phyloP scores from a whole-genome alignment of 1,139 yeast genomes.

The Protomyces arabidopsidicola region DNA sequence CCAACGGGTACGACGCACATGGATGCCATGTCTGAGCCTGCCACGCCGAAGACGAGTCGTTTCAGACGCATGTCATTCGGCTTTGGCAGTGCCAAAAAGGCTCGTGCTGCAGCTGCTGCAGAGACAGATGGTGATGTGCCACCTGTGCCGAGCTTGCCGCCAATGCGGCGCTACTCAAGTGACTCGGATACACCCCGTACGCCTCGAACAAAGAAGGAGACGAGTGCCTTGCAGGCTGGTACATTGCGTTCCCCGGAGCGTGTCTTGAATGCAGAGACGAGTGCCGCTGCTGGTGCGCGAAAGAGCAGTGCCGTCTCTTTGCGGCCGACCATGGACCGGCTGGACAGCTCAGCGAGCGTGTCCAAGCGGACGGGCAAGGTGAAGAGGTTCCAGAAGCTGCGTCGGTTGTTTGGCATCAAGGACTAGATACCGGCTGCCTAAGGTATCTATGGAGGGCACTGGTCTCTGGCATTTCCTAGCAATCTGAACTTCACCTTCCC shows the following conservation, averaged over 20 bases:
- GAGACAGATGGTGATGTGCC: neutral
- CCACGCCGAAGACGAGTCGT: conserved; percentile 10
- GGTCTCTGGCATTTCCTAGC: too few relatives aligned
- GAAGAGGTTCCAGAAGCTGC: conserved; percentile 22
- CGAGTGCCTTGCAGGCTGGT: conserved; percentile 13
- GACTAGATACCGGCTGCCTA: neutral
- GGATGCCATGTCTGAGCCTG: conserved; percentile 9
- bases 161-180: conserved; percentile 6
- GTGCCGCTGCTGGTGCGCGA: neutral
- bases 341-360: neutral
- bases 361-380: conserved; percentile 20
- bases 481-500: too few relatives aligned
- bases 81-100: conserved; percentile 11
- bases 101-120: neutral
- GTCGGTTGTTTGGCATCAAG: conserved; percentile 12
- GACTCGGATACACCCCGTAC: conserved; percentile 1
- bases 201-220: neutral
- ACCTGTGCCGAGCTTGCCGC: conserved; percentile 8
- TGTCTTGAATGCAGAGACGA: neutral
- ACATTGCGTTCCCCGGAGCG: conserved; percentile 6
- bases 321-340: neutral
- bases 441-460: too few relatives aligned
- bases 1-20: neutral
- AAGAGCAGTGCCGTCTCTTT: neutral
- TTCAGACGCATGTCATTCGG: conserved; percentile 22